Evolutionary conservation across 2,329 filamentous ascomycete species (phyloP), one percentile per base, ranked within the genome.

Genomic region (Monilinia fructigena): DNA sequence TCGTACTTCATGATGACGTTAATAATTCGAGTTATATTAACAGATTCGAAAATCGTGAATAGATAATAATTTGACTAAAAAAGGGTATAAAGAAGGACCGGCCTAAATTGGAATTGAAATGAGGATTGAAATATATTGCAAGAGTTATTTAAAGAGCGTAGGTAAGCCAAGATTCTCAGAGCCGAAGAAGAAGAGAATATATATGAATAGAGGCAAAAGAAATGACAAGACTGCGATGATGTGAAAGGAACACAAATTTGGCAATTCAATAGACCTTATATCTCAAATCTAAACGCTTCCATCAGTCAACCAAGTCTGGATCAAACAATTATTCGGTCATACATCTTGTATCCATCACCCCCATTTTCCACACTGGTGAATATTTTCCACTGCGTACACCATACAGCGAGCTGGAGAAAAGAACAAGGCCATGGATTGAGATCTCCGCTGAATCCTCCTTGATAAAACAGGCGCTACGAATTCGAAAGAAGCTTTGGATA

Each of bases 1-100:
- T 74, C 74, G 73, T 73, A 76, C 73, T 76, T 76, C 74, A 76
- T 75, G 68, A 60, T 70, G 71, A 52, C 72, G 56, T 60, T 55
- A 67, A 52, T 66, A 63, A 67, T 61, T 69, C 26, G 50, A 63
- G 61, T 52, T 52, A 66, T 35, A 35, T 35, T 61, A 68, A 63
- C 42, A 70, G 31, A 68, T 67, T 55, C 66, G 66, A 70, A 70
- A 66, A 68, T 58, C 10, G 62, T 58, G 38, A 38, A 58, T n/a
- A 16, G 47, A 50, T 56, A 28, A 10, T 31, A 38, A 47, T 40
- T 1, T 28, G 28, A 20, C 55, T 11, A 28, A 58, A 31, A 31
- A 47, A 48, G 40, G 47, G 20, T 55, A 18, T 31, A 58, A 48
- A 48, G 14, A 72, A 75, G 74, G 74, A 68, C 73, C 73, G 72